These are phyloP conservation scores for Acer yangbiense DNA, from an alignment of 345 rosid genomes.

Conservation along the genomic window DNA sequence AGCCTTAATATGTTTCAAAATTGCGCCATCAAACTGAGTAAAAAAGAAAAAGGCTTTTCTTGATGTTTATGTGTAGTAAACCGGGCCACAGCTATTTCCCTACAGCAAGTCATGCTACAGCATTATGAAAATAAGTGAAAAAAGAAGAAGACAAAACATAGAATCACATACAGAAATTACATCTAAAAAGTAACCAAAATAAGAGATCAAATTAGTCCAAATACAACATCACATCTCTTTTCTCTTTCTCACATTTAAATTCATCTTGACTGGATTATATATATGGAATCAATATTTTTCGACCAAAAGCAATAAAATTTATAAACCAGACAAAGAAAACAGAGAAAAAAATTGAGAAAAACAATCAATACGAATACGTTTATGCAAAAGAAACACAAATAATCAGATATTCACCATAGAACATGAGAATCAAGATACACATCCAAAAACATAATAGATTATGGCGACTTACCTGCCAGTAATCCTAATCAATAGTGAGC, in stretches of 20 bases:
- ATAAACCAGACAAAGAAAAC: not conserved
- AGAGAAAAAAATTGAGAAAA: not conserved
- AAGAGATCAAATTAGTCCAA: too few species aligned
- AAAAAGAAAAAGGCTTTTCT: not conserved
- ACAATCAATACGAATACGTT: not conserved
- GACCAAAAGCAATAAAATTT: too few species aligned
- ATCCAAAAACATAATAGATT: not conserved
- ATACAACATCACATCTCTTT: too few species aligned
- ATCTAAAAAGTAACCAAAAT: too few species aligned
- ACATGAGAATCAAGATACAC: not conserved
- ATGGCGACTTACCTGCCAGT: constrained; percentile 72
- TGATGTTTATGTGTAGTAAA: too few species aligned
- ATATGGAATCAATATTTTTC: not conserved
- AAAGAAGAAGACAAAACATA: too few species aligned
- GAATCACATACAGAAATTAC: too few species aligned
- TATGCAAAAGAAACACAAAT: too few species aligned
- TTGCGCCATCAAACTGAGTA: not conserved
- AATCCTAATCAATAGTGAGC: constrained; percentile 87
- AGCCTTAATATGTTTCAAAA: not conserved
- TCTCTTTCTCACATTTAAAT: not conserved
- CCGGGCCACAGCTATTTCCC: too few species aligned
- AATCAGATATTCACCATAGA: too few species aligned
- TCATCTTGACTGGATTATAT: not conserved
- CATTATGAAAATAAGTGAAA: too few species aligned
- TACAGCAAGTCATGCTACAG: too few species aligned